Evolutionary conservation across 176 grass and related monocot species (phyloP).

Genomic region (Olyra latifolia): DNA sequence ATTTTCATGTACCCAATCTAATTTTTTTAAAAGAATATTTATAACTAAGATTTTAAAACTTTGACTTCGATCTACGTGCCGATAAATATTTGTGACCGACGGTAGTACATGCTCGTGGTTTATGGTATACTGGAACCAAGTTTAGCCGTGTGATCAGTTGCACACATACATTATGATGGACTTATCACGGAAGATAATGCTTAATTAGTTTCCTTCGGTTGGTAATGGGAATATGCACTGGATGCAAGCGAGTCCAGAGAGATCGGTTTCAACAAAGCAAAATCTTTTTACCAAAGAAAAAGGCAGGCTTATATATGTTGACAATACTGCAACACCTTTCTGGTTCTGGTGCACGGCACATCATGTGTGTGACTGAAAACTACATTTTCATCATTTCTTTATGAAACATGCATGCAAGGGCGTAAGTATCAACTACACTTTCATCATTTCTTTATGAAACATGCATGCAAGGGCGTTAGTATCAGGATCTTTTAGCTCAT

Average conservation of each 20-base stretch:
- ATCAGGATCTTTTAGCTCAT: too few relatives aligned
- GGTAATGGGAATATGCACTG: background rate
- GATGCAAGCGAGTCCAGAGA: background rate
- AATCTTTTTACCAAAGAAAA: background rate
- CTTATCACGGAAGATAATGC: too few relatives aligned
- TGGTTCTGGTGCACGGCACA: background rate
- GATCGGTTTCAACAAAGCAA: slow-evolving; percentile 2
- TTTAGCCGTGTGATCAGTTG: background rate
- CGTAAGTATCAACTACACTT: background rate
- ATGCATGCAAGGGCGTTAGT: background rate
- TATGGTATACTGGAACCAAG: background rate
- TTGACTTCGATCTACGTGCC: too few relatives aligned
- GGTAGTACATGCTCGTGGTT: background rate
- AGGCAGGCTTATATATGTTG: background rate
- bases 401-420: background rate
- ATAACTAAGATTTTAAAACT: too few relatives aligned
- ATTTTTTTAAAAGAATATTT: too few relatives aligned
- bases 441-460: background rate
- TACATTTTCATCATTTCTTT: too few relatives aligned
- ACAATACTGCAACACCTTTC: background rate
- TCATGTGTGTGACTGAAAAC: background rate
- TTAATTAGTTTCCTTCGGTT: background rate
- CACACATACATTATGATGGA: background rate
- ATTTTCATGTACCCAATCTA: too few relatives aligned
- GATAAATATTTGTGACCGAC: too few relatives aligned